Conservation (phyloP, 2,329 filamentous ascomycete species). For the Diaporthe helianthi region DNA sequence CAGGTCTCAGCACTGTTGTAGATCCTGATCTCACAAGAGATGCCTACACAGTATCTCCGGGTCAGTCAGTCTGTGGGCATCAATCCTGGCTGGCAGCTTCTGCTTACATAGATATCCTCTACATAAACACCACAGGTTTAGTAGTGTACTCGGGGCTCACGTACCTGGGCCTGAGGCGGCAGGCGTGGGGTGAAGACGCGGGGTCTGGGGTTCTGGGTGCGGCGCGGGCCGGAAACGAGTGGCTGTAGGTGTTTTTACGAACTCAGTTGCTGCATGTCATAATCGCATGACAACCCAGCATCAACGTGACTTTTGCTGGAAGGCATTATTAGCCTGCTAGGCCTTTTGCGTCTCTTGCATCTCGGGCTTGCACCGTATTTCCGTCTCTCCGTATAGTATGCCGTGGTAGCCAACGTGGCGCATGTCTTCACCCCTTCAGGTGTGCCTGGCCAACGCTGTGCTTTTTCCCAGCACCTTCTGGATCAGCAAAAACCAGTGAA, state of each 20-base stretch:
- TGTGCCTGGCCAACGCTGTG: neutral
- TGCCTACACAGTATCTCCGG: too few species aligned
- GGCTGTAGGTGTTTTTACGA: neutral
- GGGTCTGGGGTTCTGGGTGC: conserved; percentile 22
- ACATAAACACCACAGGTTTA: too few species aligned
- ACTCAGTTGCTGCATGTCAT: neutral
- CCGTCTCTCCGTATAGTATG: neutral
- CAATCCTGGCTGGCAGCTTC: neutral
- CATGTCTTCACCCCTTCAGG: conserved; percentile 18
- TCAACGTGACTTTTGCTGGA: neutral
- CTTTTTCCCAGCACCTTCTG: conserved; percentile 42
- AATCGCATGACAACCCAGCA: conserved; percentile 11
- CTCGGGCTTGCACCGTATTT: neutral
- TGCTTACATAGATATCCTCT: neutral
- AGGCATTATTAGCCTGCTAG: neutral
- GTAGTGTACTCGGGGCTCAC: neutral
- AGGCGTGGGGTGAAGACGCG: conserved; percentile 14
- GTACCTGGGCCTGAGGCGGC: neutral
- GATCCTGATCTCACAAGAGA: neutral
- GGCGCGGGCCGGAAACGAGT: conserved; percentile 10
- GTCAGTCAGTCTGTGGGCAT: neutral
- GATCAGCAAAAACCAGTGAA: conserved; percentile 39
- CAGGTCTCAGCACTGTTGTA: neutral
- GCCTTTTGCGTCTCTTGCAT: neutral
- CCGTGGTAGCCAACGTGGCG: neutral